Percentiles rank a stretch among this genome's conserved stretches.
Conservation (phyloP, 768 basidiomycete species). For the Cyathus striatus region DNA sequence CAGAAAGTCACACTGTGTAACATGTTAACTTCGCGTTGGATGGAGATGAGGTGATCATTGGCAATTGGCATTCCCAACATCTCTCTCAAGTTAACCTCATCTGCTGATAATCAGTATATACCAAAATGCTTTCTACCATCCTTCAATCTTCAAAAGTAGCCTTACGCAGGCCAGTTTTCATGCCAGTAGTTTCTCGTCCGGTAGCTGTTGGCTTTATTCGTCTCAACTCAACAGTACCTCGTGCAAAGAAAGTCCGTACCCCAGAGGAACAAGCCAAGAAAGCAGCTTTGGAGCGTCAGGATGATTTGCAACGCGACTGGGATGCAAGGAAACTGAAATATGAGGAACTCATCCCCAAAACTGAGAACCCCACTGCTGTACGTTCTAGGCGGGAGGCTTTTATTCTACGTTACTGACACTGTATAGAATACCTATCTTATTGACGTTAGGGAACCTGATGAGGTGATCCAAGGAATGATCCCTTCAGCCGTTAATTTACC, state of each 20-base stretch:
- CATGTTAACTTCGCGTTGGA: no score
- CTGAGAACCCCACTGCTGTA: slow-evolving; percentile 69
- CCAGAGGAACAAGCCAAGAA: slow-evolving; percentile 26
- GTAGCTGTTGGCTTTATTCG: slow-evolving; percentile 14
- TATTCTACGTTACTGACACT: slow-evolving; percentile 7
- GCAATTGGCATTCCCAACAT: no score
- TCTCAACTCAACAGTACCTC: slow-evolving; percentile 20
- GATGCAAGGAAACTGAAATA: slow-evolving; percentile 68
- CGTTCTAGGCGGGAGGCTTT: slow-evolving; percentile 7
- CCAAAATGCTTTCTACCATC: neutral
- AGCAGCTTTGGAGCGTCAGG: slow-evolving; percentile 25
- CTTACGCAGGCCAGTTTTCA: neutral
- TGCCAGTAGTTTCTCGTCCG: slow-evolving; percentile 6
- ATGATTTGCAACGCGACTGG: slow-evolving; percentile 68
- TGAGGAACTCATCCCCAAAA: slow-evolving; percentile 76
- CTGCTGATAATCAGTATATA: no score
- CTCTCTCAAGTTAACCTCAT: no score
- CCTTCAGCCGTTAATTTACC: slow-evolving; percentile 91
- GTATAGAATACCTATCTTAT: slow-evolving; percentile 65
- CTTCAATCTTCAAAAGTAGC: neutral
- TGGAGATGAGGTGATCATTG: no score
- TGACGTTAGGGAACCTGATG: slow-evolving; percentile 92
- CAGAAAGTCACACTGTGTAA: no score
- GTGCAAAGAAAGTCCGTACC: slow-evolving; percentile 16
- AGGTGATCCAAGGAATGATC: slow-evolving; percentile 88